A percentile compares a stretch with the other conserved stretches of the same genome.
Evolutionary conservation across 2,329 filamentous ascomycete species (phyloP).

Genomic region (Aspergillus sp.): DNA sequence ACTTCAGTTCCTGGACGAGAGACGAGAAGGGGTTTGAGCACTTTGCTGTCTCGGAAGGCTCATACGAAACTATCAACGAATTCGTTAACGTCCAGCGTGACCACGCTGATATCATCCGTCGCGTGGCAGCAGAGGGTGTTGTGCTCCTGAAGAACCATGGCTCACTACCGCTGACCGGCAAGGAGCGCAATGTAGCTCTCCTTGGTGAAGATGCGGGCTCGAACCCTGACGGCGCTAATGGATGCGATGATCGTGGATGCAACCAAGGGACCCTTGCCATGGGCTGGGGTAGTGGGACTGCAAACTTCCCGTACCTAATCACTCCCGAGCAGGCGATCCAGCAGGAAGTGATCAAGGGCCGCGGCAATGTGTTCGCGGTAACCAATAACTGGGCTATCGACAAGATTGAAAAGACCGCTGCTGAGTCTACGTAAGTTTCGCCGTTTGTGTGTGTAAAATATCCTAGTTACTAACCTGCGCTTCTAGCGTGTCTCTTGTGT

Average conservation of each 20-base stretch:
- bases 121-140: slow-evolving; percentile 74
- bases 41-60: slow-evolving; percentile 59
- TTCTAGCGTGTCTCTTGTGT: slow-evolving; percentile 65
- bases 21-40: slow-evolving; percentile 74
- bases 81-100: slow-evolving; percentile 80
- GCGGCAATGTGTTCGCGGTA: slow-evolving; percentile 62
- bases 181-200: slow-evolving; percentile 72
- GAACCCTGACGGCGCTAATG: slow-evolving; percentile 74
- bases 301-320: slow-evolving; percentile 63
- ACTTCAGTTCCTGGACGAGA: slow-evolving; percentile 84
- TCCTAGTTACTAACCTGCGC: neutral
- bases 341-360: slow-evolving; percentile 64
- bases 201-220: slow-evolving; percentile 82
- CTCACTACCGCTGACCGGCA: slow-evolving; percentile 69
- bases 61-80: slow-evolving; percentile 67
- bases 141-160: slow-evolving; percentile 86
- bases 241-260: slow-evolving; percentile 68
- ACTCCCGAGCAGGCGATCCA: slow-evolving; percentile 65
- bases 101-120: slow-evolving; percentile 71
- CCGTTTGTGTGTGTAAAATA: neutral
- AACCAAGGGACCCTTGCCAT: slow-evolving; percentile 62
- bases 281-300: slow-evolving; percentile 62
- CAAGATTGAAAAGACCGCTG: slow-evolving; percentile 52
- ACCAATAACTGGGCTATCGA: slow-evolving; percentile 57
- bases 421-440: slow-evolving; percentile 44